Evolutionary conservation across 2,329 filamentous ascomycete species (phyloP), one percentile per base, ranked within the genome.

Genomic region (Colletotrichum sidae): DNA sequence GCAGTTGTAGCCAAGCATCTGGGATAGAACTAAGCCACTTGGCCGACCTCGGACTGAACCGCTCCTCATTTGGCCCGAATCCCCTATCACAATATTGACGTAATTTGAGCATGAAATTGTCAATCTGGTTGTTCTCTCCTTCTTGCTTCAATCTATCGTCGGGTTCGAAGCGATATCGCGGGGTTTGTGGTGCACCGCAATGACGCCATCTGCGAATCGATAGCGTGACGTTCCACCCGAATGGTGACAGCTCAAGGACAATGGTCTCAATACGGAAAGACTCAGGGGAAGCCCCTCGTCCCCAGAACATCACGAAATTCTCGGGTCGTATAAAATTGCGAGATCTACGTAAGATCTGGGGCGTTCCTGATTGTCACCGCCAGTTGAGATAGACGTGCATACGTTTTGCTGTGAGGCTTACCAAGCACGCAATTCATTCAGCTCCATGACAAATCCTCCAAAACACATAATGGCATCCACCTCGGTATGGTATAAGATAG

Each of bases 141-240:
- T 37, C 10, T 0, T 34, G n/a, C 15, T 13, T 2, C 8, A 45
- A 4, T 11, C 4, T 33, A 9, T 33, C 17, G 33, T 3, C 4
- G 8, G 3, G 3, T 8, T 17, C 8, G 35, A 10, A 52, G 51
- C 41, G 52, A 52, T 56, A 39, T 61, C 62, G 52, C 35, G 37
- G 57, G 10, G 62, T 52, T 53, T n/a, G n/a, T 4, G 46, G 17
- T 37, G 17, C 10, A 8, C 35, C 33, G 15, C n/a, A 46, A 65
- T 65, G 57, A 61, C 51, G 62, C 62, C 45, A 65, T 61, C 45
- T 34, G n/a, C 12, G 39, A 52, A 37, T 35, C 25, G 41, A 61
- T 61, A 65, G 42, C 57, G 62, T 61, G 57, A 61, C 46, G 25
- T 61, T 61, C 57, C 39, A 61, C 51, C 25, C 33, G 12, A 12